Evolutionary conservation across 2,329 filamentous ascomycete species (phyloP).

Genomic region (Rhynchosporium graminicola): DNA sequence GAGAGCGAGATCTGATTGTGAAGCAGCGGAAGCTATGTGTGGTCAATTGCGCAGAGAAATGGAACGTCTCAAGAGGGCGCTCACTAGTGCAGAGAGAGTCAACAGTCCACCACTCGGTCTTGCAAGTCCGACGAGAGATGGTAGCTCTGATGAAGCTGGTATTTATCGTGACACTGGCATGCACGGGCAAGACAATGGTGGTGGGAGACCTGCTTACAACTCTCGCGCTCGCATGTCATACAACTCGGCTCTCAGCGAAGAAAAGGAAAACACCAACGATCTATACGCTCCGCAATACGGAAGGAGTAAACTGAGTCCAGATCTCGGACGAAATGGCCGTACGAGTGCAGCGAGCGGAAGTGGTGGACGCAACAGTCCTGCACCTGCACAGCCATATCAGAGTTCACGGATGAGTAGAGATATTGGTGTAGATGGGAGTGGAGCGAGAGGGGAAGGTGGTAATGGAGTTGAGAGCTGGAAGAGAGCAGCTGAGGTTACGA

Average conservation of each 20-base stretch:
- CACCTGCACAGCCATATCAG: constrained; percentile 27
- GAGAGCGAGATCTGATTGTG: constrained; percentile 84
- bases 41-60: constrained; percentile 85
- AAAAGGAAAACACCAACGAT: constrained; percentile 71
- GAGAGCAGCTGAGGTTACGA: constrained; percentile 94
- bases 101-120: constrained; percentile 40
- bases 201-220: constrained; percentile 29
- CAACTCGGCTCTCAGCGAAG: constrained; percentile 66
- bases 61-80: constrained; percentile 88
- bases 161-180: constrained; percentile 55
- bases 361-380: constrained; percentile 39
- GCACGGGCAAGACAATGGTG: constrained; percentile 33
- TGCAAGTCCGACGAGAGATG: constrained; percentile 46
- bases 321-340: constrained; percentile 37
- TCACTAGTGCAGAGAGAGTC: constrained; percentile 61
- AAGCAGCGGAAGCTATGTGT: constrained; percentile 83
- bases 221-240: constrained; percentile 52
- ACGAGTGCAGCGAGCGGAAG: constrained; percentile 39
- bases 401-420: constrained; percentile 39
- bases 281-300: constrained; percentile 32
- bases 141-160: constrained; percentile 58
- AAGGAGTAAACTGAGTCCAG: constrained; percentile 39
- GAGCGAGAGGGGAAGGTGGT: constrained; percentile 34
- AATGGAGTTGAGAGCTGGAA: constrained; percentile 88
- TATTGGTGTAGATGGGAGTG: constrained; percentile 32